Percentiles rank a stretch among this genome's conserved stretches.
Evolutionary conservation across 179 eudicot species (phyloP).

Genomic region (Vitellaria paradoxa): DNA sequence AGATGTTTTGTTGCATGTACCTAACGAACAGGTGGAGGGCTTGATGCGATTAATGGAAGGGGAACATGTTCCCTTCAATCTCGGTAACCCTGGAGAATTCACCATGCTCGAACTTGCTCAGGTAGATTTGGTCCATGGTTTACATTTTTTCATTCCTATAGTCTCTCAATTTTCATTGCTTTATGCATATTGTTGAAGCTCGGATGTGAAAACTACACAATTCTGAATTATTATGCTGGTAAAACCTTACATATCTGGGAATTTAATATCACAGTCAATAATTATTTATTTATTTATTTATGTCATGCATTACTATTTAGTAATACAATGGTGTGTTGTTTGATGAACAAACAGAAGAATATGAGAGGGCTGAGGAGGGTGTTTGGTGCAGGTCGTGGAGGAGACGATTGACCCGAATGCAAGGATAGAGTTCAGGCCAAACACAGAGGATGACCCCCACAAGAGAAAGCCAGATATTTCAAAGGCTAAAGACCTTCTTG

Average conservation of each 20-base stretch:
- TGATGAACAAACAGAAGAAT: not conserved
- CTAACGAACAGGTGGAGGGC: conserved; percentile 43
- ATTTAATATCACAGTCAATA: too few species aligned
- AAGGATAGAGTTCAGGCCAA: conserved; percentile 42
- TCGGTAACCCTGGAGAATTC: conserved; percentile 61
- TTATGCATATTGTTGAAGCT: too few species aligned
- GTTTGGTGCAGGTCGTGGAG: conserved; percentile 39
- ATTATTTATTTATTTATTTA: too few species aligned
- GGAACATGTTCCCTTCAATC: conserved; percentile 49
- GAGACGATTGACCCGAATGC: conserved; percentile 48
- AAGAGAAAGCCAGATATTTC: conserved; percentile 56
- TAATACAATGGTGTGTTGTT: too few species aligned
- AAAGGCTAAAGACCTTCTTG: conserved; percentile 37
- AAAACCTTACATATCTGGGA: too few species aligned
- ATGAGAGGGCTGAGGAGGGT: not conserved
- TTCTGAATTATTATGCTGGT: too few species aligned
- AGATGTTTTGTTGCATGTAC: not conserved
- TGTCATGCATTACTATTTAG: not conserved
- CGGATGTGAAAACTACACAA: too few species aligned
- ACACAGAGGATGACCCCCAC: conserved; percentile 58
- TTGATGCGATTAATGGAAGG: conserved; percentile 57
- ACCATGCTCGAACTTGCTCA: conserved; percentile 66
- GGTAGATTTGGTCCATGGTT: conserved; percentile 22
- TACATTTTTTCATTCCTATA: not conserved
- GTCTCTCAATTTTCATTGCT: not conserved